phyloP scores from a whole-genome alignment of 2,329 filamentous ascomycete genomes.

The Fusarium scirpi region DNA sequence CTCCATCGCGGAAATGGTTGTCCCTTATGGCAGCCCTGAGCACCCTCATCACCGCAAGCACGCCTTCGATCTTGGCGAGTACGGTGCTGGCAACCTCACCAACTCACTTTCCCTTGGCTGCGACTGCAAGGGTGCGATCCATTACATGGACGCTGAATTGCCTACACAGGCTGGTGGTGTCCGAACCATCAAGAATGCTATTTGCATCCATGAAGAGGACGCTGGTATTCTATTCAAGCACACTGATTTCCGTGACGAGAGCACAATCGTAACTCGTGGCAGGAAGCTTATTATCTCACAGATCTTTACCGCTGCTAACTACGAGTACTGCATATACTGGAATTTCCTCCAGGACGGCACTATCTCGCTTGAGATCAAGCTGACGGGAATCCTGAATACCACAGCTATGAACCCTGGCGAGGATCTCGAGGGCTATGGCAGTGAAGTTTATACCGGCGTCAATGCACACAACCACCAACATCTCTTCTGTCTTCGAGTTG shows the following conservation, averaged over 20 bases:
- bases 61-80: slow-evolving; percentile 84
- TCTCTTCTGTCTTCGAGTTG: slow-evolving; percentile 89
- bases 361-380: slow-evolving; percentile 89
- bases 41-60: slow-evolving; percentile 85
- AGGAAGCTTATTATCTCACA: slow-evolving; percentile 90
- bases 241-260: slow-evolving; percentile 92
- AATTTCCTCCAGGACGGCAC: slow-evolving; percentile 89
- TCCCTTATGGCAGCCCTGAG: slow-evolving; percentile 87
- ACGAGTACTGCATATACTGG: slow-evolving; percentile 85
- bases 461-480: slow-evolving; percentile 98
- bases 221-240: slow-evolving; percentile 94
- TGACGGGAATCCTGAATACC: slow-evolving; percentile 93
- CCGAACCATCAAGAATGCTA: slow-evolving; percentile 88
- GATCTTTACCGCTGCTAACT: slow-evolving; percentile 95
- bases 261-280: slow-evolving; percentile 84
- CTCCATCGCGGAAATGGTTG: slow-evolving; percentile 93
- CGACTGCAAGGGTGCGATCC: slow-evolving; percentile 90
- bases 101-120: slow-evolving; percentile 82
- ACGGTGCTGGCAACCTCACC: slow-evolving; percentile 86
- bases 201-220: slow-evolving; percentile 96
- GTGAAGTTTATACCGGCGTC: slow-evolving; percentile 83
- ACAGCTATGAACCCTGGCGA: slow-evolving; percentile 84
- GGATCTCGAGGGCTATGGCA: slow-evolving; percentile 88
- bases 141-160: slow-evolving; percentile 91
- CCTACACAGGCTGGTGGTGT: slow-evolving; percentile 81